These are phyloP conservation scores for Apophysomyces elegans DNA, from an alignment of 371 early-diverging fungal species.

Conservation along the genomic window DNA sequence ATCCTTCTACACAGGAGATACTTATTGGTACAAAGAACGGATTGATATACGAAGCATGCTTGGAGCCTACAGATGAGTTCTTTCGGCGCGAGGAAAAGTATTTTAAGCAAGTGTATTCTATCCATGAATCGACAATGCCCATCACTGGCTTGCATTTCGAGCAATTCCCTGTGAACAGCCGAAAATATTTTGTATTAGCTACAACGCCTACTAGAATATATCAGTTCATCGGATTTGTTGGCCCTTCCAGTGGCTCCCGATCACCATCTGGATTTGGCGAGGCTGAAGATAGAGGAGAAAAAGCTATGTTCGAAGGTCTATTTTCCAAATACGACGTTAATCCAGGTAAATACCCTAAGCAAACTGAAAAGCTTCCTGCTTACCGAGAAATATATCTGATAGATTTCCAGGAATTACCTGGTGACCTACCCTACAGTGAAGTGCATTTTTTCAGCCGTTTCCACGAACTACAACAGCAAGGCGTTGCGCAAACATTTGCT, in stretches of 20 bases:
- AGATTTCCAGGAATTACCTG: slow-evolving; percentile 82
- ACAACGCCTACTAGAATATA: slow-evolving; percentile 84
- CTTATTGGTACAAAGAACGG: slow-evolving; percentile 87
- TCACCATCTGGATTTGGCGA: slow-evolving; percentile 27
- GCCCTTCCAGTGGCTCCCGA: slow-evolving; percentile 24
- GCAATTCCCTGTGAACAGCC: slow-evolving; percentile 69
- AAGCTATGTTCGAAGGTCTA: slow-evolving; percentile 63
- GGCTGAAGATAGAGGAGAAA: slow-evolving; percentile 37
- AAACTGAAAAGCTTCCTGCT: neutral
- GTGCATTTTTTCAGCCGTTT: slow-evolving; percentile 71
- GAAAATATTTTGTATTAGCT: slow-evolving; percentile 78
- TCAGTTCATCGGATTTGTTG: slow-evolving; percentile 80
- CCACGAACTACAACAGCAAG: slow-evolving; percentile 67
- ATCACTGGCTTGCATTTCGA: slow-evolving; percentile 83
- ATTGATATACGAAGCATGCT: slow-evolving; percentile 81
- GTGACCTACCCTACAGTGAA: slow-evolving; percentile 58
- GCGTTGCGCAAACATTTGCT: slow-evolving; percentile 72
- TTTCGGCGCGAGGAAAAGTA: slow-evolving; percentile 84
- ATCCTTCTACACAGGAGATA: slow-evolving; percentile 76
- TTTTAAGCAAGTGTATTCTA: slow-evolving; percentile 68
- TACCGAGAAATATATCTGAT: neutral
- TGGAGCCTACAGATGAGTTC: slow-evolving; percentile 82
- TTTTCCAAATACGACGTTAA: slow-evolving; percentile 65
- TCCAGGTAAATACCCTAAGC: slow-evolving; percentile 41
- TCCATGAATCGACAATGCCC: slow-evolving; percentile 66